Conservation (phyloP, 176 grass and related monocot genomes). For the Chrysopogon serrulatus region DNA sequence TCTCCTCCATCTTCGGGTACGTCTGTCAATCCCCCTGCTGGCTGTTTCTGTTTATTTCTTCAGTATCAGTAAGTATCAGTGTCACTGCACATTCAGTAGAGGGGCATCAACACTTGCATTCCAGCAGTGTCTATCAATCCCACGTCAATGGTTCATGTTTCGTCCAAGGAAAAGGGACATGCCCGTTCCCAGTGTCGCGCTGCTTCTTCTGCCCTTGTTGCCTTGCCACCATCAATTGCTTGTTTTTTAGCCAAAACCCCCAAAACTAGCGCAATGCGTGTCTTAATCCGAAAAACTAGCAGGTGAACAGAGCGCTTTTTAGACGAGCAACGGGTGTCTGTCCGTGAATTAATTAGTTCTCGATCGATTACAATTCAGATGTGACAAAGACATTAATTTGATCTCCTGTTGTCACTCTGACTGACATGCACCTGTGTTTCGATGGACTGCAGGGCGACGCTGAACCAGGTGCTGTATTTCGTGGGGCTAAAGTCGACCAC, state of each 20-base stretch:
- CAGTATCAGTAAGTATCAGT: background rate
- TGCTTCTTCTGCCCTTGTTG: background rate
- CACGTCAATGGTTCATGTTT: too few relatives aligned
- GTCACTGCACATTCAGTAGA: background rate
- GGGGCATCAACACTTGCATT: too few relatives aligned
- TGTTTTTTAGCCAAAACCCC: too few relatives aligned
- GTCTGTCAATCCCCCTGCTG: background rate
- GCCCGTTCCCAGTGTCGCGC: background rate
- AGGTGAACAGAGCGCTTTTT: slow-evolving; percentile 35
- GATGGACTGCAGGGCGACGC: slow-evolving; percentile 58
- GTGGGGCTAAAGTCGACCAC: slow-evolving; percentile 75
- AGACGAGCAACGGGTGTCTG: slow-evolving; percentile 27
- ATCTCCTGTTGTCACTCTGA: too few relatives aligned
- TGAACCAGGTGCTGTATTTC: slow-evolving; percentile 84
- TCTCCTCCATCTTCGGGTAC: slow-evolving; percentile 84
- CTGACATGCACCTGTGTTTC: too few relatives aligned
- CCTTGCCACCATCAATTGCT: too few relatives aligned
- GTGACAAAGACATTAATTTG: background rate
- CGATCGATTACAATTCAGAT: background rate
- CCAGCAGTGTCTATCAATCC: too few relatives aligned
- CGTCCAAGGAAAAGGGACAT: slow-evolving; percentile 21
- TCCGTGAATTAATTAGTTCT: slow-evolving; percentile 6
- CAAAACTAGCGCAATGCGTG: too few relatives aligned
- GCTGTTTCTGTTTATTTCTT: background rate
- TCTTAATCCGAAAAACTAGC: background rate